A percentile compares a stretch with the other conserved stretches of the same genome.
Conservation (phyloP, 2,329 filamentous ascomycete species). For the Monosporascus sp. region DNA sequence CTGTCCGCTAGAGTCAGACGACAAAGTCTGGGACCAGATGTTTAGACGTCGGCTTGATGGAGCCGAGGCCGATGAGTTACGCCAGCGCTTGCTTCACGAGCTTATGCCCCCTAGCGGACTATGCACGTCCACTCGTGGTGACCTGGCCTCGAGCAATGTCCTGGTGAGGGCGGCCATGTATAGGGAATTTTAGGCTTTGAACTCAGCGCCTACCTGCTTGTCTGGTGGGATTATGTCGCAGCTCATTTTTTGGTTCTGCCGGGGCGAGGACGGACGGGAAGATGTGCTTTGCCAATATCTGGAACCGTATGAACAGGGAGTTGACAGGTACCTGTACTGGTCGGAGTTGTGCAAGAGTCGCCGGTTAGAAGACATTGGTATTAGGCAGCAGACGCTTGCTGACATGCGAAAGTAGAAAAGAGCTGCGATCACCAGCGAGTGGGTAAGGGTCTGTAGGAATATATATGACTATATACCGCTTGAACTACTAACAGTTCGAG, state of each 20-base stretch:
- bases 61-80: background rate
- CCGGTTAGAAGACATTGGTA: background rate
- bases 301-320: background rate
- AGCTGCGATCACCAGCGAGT: too few relatives aligned
- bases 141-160: slow-evolving; percentile 1
- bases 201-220: background rate
- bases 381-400: background rate
- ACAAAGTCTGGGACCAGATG: background rate
- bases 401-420: background rate
- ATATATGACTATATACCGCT: too few relatives aligned
- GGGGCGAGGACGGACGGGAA: slow-evolving; percentile 1
- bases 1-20: background rate
- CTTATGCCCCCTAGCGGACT: background rate
- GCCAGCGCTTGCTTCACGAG: background rate
- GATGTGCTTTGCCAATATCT: background rate
- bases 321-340: background rate
- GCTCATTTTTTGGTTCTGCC: background rate
- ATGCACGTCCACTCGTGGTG: slow-evolving; percentile 2
- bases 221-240: slow-evolving; percentile 1
- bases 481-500: too few relatives aligned
- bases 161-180: slow-evolving; percentile 1
- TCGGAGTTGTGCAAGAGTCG: background rate
- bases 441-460: too few relatives aligned
- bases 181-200: slow-evolving; percentile 4
- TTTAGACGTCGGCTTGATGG: background rate